A percentile compares a stretch with the other conserved stretches of the same genome.
Evolutionary conservation across 2,329 filamentous ascomycete species (phyloP).

Genomic region (Aquanectria penicillioides): DNA sequence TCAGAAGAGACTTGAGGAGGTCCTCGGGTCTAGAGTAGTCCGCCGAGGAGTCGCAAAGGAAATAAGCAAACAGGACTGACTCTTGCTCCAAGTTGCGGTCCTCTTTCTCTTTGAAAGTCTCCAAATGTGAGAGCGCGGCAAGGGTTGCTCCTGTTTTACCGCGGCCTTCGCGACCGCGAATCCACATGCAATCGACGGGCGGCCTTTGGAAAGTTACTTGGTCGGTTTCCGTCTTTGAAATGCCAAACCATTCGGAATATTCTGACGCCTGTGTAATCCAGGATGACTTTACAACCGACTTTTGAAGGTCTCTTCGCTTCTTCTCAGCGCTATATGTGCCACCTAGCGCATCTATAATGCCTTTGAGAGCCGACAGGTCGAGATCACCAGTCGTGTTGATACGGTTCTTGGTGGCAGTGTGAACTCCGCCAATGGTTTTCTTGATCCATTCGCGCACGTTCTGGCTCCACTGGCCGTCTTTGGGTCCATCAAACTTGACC

Average conservation of each 20-base stretch:
- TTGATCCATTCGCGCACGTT: slow-evolving; percentile 51
- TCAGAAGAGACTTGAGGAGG: slow-evolving; percentile 51
- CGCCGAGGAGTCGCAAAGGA: slow-evolving; percentile 51
- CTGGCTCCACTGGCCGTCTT: slow-evolving; percentile 47
- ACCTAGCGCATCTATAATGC: slow-evolving; percentile 46
- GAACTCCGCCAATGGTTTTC: slow-evolving; percentile 48
- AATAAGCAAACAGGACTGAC: slow-evolving; percentile 48
- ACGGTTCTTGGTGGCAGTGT: slow-evolving; percentile 48
- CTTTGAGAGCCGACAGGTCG: slow-evolving; percentile 45
- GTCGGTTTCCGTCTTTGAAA: slow-evolving; percentile 33
- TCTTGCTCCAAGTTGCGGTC: slow-evolving; percentile 37
- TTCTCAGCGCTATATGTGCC: slow-evolving; percentile 48
- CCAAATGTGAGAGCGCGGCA: slow-evolving; percentile 50
- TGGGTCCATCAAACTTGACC: slow-evolving; percentile 54
- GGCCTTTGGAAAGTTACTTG: not conserved
- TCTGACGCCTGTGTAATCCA: slow-evolving; percentile 51
- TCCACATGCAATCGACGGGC: slow-evolving; percentile 49
- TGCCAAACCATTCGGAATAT: slow-evolving; percentile 50
- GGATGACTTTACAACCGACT: slow-evolving; percentile 47
- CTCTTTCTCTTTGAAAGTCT: slow-evolving; percentile 28
- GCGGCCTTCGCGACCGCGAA: slow-evolving; percentile 53
- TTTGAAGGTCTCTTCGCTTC: slow-evolving; percentile 45
- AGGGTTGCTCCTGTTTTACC: slow-evolving; percentile 54
- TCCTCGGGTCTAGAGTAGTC: slow-evolving; percentile 54
- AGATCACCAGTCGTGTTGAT: slow-evolving; percentile 49